A percentile compares a stretch with the other conserved stretches of the same genome.
These are phyloP conservation scores for Geotrichum australiense DNA, from an alignment of 1,139 yeast species.

Conservation along the genomic window DNA sequence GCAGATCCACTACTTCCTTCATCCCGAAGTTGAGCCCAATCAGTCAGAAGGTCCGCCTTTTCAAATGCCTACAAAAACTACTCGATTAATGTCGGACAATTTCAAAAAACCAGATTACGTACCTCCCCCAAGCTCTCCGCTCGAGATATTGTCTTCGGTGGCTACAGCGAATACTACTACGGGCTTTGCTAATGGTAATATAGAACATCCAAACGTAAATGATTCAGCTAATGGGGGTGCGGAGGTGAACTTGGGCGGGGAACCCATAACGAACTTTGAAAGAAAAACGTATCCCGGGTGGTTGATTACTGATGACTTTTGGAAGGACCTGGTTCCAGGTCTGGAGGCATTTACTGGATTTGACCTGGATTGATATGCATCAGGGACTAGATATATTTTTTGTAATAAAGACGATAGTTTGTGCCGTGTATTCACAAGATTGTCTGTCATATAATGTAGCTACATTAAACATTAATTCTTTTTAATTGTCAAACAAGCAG, in stretches of 20 bases:
- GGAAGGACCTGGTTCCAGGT: constrained; percentile 30
- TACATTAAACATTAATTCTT: not conserved
- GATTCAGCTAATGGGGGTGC: not conserved
- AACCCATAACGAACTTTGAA: constrained; percentile 19
- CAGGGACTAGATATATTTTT: too few species aligned
- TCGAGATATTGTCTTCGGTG: not conserved
- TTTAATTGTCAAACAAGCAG: not conserved
- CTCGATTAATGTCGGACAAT: not conserved
- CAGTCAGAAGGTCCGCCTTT: constrained; percentile 1
- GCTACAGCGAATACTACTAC: not conserved
- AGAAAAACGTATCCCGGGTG: constrained; percentile 25
- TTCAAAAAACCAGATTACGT: not conserved
- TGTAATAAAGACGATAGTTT: not conserved
- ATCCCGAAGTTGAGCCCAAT: constrained; percentile 14
- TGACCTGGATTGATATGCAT: constrained; percentile 21
- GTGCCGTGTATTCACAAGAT: not conserved
- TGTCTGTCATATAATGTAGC: not conserved
- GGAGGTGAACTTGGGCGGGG: too few species aligned
- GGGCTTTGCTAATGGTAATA: not conserved
- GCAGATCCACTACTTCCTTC: constrained; percentile 21
- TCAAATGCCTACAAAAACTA: not conserved
- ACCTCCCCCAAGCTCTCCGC: not conserved
- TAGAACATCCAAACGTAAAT: not conserved
- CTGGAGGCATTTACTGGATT: constrained; percentile 30
- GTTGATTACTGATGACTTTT: constrained; percentile 29